These are phyloP conservation scores for Microsporum canis DNA, from an alignment of 2,329 filamentous ascomycete genomes.

Conservation along the genomic window DNA sequence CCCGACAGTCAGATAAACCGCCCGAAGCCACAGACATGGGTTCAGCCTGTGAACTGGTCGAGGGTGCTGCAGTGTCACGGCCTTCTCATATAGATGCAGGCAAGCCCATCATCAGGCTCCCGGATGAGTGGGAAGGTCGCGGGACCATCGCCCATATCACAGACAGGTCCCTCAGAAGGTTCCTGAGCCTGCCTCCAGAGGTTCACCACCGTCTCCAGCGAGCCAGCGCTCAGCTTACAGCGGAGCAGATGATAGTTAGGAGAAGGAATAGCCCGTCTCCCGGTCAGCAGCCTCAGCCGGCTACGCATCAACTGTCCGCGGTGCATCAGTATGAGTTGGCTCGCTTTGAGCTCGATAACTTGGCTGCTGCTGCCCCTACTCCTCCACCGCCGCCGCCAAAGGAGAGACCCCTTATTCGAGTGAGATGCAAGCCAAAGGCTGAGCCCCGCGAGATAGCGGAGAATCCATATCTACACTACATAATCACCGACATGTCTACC, in stretches of 20 bases:
- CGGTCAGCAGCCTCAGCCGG: not conserved
- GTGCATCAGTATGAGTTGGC: slow-evolving; percentile 12
- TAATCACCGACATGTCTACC: not conserved
- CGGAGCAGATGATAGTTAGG: slow-evolving; percentile 5
- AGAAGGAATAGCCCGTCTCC: not conserved
- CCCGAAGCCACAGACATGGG: not conserved
- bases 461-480: slow-evolving; percentile 6
- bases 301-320: not conserved
- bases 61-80: no score
- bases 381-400: not conserved
- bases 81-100: not conserved
- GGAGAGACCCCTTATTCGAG: not conserved
- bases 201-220: slow-evolving; percentile 10
- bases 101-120: no score
- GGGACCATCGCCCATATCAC: slow-evolving; percentile 9
- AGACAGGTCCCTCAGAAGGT: slow-evolving; percentile 3
- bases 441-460: not conserved
- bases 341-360: slow-evolving; percentile 9
- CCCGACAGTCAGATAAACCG: not conserved
- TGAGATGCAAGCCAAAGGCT: not conserved
- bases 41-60: not conserved
- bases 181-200: slow-evolving; percentile 11
- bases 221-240: slow-evolving; percentile 11
- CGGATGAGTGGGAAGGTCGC: slow-evolving; percentile 5
- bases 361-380: not conserved